Evolutionary conservation across 305 asterid species (phyloP), one percentile per base, ranked within the genome.

Genomic region (Lippia alba): DNA sequence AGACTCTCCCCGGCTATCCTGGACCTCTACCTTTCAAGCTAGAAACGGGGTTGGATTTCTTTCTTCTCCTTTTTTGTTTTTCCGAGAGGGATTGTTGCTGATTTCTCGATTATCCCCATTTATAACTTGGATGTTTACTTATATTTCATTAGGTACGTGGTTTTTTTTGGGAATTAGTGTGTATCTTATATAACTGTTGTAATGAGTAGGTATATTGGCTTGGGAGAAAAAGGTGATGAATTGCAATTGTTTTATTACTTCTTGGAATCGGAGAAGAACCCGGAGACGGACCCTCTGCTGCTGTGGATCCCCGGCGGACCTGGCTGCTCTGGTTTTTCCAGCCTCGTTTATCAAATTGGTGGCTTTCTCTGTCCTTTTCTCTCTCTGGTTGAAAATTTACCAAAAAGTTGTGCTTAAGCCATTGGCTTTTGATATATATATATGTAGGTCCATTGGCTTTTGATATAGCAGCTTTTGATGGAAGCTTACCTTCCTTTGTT

Each of bases 271-370:
- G 80, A 77, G 55, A 44, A 57, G n/a, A 67, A 81, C n/a, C 83
- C 86, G 36, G 0, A 8, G 14, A 69, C 3, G 45, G 87, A 80
- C 24, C 87, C 87, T 4, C 69, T 83, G 18, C 1, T 83, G 34
- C 61, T 80, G n/a, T 83, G 85, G 85, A 56, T 76, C 53, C 73
- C 68, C 0, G 88, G 88, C 6, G 88, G 85, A 6, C 80, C 85
- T 0, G 88, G 88, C 30, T 78, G 84, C 78, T 78, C 85, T 15
- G 85, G 73, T 8, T 65, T 83, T 8, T 73, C 84, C 3, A 77
- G 75, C 61, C 80, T 78, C 48, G 74, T 74, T 48, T 80, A 68
- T 32, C 82, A 78, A 70, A 81, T 72, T 19, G 83, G 81, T 83
- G 15, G 53, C 30, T 50, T 4, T 36, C 6, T 36, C 1, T 36